A percentile compares a stretch with the other conserved stretches of the same genome.
Conservation (phyloP, 2,329 filamentous ascomycete species). For the Aspergillus pseudoglaucus region DNA sequence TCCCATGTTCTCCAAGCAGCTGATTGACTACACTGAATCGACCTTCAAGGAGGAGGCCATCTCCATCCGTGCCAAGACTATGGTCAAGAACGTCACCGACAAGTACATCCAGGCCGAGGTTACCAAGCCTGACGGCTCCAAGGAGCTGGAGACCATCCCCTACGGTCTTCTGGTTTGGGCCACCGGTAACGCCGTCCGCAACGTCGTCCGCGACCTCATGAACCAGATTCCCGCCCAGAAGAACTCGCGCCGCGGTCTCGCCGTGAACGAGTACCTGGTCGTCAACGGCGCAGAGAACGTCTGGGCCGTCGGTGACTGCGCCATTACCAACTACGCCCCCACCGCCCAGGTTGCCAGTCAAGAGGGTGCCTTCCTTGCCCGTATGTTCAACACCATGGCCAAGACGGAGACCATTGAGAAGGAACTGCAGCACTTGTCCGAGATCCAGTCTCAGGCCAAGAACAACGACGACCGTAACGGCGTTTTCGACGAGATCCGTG, state of each 20-base stretch:
- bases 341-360: slow-evolving; percentile 95
- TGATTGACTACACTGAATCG: slow-evolving; percentile 98
- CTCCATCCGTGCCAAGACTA: slow-evolving; percentile 94
- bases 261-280: slow-evolving; percentile 97
- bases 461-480: slow-evolving; percentile 52
- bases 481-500: slow-evolving; percentile 70
- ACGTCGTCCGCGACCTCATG: slow-evolving; percentile 87
- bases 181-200: slow-evolving; percentile 89
- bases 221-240: slow-evolving; percentile 86
- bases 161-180: slow-evolving; percentile 98
- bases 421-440: slow-evolving; percentile 64
- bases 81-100: slow-evolving; percentile 95
- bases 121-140: slow-evolving; percentile 73
- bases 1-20: slow-evolving; percentile 96
- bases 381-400: slow-evolving; percentile 98
- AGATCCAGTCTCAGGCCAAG: slow-evolving; percentile 61
- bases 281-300: slow-evolving; percentile 96
- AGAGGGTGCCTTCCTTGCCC: slow-evolving; percentile 89
- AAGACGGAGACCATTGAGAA: slow-evolving; percentile 79
- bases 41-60: slow-evolving; percentile 99
- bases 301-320: slow-evolving; percentile 97
- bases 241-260: slow-evolving; percentile 86
- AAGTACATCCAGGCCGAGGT: slow-evolving; percentile 88
- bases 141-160: slow-evolving; percentile 72
- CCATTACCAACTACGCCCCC: slow-evolving; percentile 92